Evolutionary conservation across 106 monocot genomes (phyloP).

Genomic region (Dendrobium catenatum): DNA sequence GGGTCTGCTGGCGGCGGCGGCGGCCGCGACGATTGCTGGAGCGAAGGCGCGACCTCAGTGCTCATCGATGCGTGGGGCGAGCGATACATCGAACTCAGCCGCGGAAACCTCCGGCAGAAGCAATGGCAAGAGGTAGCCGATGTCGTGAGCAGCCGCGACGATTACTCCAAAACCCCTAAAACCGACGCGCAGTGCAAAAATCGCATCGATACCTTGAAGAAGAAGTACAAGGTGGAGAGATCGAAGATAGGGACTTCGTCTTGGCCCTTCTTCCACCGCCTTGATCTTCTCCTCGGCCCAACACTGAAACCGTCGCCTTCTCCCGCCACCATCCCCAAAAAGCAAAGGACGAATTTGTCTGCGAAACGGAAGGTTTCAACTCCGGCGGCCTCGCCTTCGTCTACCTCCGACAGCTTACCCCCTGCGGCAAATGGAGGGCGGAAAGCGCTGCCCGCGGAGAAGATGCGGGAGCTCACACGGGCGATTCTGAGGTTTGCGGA

Average conservation of each 20-base stretch:
- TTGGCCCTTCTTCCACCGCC: constrained; percentile 73
- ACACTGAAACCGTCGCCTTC: constrained; percentile 1
- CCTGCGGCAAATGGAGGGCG: constrained; percentile 8
- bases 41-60: constrained; percentile 57
- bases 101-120: constrained; percentile 72
- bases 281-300: constrained; percentile 53
- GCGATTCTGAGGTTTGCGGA: constrained; percentile 55
- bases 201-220: constrained; percentile 90
- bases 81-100: constrained; percentile 53
- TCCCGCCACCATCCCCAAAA: constrained; percentile 22
- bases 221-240: constrained; percentile 87
- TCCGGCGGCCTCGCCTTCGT: constrained; percentile 16
- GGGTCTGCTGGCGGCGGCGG: constrained; percentile 6
- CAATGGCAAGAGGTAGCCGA: constrained; percentile 96
- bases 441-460: neutral
- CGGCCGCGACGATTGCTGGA: constrained; percentile 63
- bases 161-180: constrained; percentile 50
- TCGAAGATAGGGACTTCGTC: constrained; percentile 30
- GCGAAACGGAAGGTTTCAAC: neutral
- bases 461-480: constrained; percentile 33
- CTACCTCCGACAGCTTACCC: constrained; percentile 40
- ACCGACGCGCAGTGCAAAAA: constrained; percentile 88
- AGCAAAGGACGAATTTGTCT: neutral
- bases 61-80: constrained; percentile 82
- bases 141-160: constrained; percentile 57